A percentile compares a stretch with the other conserved stretches of the same genome.
phyloP scores from a whole-genome alignment of 1,139 yeast genomes.

The Yamadazyma atmosphaerica region DNA sequence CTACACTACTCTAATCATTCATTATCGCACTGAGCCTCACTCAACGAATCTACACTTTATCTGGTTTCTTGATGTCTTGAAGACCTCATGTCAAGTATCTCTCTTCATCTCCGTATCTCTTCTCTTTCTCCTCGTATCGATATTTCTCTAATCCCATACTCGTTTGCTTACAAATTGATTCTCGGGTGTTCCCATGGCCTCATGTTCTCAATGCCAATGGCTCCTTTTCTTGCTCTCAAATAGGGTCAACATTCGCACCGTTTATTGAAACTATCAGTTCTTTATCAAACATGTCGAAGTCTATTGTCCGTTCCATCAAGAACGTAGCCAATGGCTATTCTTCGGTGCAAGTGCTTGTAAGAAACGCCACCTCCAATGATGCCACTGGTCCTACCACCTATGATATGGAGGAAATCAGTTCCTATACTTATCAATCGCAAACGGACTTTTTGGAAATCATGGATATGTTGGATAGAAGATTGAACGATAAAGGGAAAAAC shows the following conservation, averaged over 20 bases:
- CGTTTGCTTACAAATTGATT: too few species aligned
- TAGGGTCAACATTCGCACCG: constrained; percentile 11
- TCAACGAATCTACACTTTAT: too few species aligned
- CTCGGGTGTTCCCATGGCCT: background rate
- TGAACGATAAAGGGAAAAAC: constrained; percentile 95
- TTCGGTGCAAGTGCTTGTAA: constrained; percentile 78
- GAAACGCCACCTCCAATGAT: constrained; percentile 93
- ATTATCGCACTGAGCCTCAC: too few species aligned
- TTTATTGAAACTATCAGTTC: background rate
- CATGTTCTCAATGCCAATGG: background rate
- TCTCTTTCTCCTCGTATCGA: too few species aligned
- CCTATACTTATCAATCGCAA: constrained; percentile 65
- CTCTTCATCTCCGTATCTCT: too few species aligned
- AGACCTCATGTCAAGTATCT: too few species aligned
- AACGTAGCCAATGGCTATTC: constrained; percentile 94
- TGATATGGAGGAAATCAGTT: constrained; percentile 84
- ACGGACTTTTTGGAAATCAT: constrained; percentile 86
- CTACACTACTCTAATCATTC: too few species aligned
- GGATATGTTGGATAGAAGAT: constrained; percentile 93
- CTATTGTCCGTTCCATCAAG: constrained; percentile 81
- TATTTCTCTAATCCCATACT: too few species aligned
- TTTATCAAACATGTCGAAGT: constrained; percentile 67
- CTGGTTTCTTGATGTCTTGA: too few species aligned
- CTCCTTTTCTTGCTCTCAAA: constrained; percentile 1
- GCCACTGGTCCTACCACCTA: constrained; percentile 79